These are phyloP conservation scores for Diaporthe vexans DNA, from an alignment of 2,329 filamentous ascomycete genomes.

Conservation along the genomic window DNA sequence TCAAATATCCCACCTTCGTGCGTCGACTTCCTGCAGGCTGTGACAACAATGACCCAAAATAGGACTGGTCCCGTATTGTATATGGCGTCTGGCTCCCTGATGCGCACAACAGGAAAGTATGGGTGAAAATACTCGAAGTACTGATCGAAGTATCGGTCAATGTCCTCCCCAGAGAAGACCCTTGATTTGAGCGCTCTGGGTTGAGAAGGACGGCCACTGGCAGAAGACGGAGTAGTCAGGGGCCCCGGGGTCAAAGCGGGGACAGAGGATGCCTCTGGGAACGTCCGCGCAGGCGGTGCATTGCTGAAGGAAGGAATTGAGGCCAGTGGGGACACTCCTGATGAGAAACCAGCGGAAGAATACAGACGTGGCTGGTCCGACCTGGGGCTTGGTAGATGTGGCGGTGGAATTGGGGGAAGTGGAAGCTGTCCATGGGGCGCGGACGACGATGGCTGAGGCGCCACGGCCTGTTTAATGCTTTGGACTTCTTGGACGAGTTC, in stretches of 20 bases:
- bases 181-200: slow-evolving; percentile 62
- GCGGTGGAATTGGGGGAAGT: slow-evolving; percentile 42
- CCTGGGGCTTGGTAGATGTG: slow-evolving; percentile 20
- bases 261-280: slow-evolving; percentile 32
- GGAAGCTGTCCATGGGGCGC: slow-evolving; percentile 35
- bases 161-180: slow-evolving; percentile 65
- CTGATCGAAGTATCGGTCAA: slow-evolving; percentile 70
- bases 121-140: slow-evolving; percentile 67
- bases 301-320: slow-evolving; percentile 44
- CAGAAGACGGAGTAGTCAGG: slow-evolving; percentile 48
- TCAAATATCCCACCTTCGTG: slow-evolving; percentile 57
- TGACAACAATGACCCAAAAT: slow-evolving; percentile 69
- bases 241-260: slow-evolving; percentile 47
- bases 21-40: slow-evolving; percentile 64
- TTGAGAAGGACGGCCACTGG: slow-evolving; percentile 49
- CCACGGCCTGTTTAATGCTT: slow-evolving; percentile 67
- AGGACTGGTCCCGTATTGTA: slow-evolving; percentile 63
- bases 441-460: slow-evolving; percentile 41
- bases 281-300: slow-evolving; percentile 40
- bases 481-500: slow-evolving; percentile 68
- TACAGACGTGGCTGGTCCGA: slow-evolving; percentile 35
- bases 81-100: slow-evolving; percentile 64
- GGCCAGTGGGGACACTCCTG: slow-evolving; percentile 33
- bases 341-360: slow-evolving; percentile 26
- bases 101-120: slow-evolving; percentile 65